phyloP scores from a whole-genome alignment of 805 yeast genomes.

The Wickerhamiella siamensis region DNA sequence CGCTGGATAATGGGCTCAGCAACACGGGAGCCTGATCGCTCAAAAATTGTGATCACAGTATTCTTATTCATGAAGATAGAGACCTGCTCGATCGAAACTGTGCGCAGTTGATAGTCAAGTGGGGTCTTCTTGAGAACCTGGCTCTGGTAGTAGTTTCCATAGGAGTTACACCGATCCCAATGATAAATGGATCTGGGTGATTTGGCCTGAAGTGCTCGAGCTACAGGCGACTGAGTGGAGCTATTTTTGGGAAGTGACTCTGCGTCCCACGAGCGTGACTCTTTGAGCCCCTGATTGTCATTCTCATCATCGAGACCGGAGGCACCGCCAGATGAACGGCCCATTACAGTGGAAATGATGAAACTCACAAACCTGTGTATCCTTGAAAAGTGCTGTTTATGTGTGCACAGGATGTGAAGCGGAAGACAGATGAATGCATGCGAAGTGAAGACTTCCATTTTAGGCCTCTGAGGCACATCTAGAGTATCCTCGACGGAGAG shows the following conservation, averaged over 20 bases:
- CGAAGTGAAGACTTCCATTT: constrained; percentile 37
- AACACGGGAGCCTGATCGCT: constrained; percentile 39
- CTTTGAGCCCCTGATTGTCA: neutral
- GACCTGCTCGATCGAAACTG: constrained; percentile 42
- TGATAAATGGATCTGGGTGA: constrained; percentile 15
- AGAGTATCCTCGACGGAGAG: constrained; percentile 49
- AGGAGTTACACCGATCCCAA: constrained; percentile 14
- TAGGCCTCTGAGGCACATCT: constrained; percentile 47
- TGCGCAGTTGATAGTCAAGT: neutral
- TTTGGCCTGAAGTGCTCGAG: neutral
- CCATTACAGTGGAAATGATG: neutral
- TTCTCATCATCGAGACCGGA: neutral
- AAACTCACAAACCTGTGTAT: neutral
- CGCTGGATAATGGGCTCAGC: constrained; percentile 39
- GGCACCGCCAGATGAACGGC: neutral
- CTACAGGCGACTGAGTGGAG: neutral
- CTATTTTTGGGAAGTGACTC: neutral
- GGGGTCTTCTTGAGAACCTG: neutral
- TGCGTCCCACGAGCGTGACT: neutral
- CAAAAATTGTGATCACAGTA: constrained; percentile 42
- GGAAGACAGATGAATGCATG: constrained; percentile 45
- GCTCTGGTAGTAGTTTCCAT: constrained; percentile 5
- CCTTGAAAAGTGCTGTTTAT: constrained; percentile 13
- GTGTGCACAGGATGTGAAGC: constrained; percentile 32
- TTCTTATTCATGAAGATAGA: constrained; percentile 34